These are phyloP conservation scores for Citrus australasica DNA, from an alignment of 345 rosid species.

Conservation along the genomic window DNA sequence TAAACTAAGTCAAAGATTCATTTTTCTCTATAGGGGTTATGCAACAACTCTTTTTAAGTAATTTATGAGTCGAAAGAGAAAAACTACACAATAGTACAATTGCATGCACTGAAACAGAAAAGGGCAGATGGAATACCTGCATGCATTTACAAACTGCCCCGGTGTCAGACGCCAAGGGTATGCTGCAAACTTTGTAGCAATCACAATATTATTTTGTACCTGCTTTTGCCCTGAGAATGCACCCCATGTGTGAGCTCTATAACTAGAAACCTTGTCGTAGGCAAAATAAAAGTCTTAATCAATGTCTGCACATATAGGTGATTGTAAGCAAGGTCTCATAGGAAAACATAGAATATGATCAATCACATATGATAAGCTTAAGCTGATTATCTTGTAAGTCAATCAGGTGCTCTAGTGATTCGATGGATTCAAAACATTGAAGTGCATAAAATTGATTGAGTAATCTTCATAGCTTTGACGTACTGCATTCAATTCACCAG, in stretches of 20 bases:
- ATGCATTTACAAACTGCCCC: slow-evolving; percentile 86
- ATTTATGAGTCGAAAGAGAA: neutral
- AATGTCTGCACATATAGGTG: neutral
- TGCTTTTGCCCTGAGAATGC: slow-evolving; percentile 37
- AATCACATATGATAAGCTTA: neutral
- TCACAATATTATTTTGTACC: slow-evolving; percentile 52
- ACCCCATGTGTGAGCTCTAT: slow-evolving; percentile 1
- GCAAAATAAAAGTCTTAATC: neutral
- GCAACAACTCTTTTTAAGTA: neutral
- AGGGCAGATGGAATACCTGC: slow-evolving; percentile 47
- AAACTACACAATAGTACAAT: neutral
- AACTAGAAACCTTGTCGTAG: neutral
- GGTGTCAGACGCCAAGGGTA: slow-evolving; percentile 94
- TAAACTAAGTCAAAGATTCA: neutral
- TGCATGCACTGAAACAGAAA: neutral
- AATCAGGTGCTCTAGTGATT: neutral
- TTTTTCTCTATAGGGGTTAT: neutral
- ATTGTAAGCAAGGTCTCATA: neutral
- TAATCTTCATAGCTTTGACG: neutral
- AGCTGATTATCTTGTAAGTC: neutral
- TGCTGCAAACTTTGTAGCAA: slow-evolving; percentile 96
- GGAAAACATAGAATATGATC: neutral
- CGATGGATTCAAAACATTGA: neutral
- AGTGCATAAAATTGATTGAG: neutral
- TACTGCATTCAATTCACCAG: neutral